Evolutionary conservation across 2,329 filamentous ascomycete species (phyloP), one percentile per base, ranked within the genome.

Genomic region (Paecilomyces sp.): DNA sequence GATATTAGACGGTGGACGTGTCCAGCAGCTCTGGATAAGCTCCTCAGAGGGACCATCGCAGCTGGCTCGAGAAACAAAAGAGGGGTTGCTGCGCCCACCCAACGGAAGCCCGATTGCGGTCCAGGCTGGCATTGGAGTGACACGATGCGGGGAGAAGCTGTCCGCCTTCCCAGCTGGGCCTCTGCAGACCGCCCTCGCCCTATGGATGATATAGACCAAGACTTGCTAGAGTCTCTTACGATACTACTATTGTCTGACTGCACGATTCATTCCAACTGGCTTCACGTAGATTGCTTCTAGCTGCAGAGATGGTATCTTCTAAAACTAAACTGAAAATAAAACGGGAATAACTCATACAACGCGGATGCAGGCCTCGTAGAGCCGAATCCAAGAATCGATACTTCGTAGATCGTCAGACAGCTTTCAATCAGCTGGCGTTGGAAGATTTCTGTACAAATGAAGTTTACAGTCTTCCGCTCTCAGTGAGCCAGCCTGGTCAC

Each of bases 401-500:
- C 9, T 22, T 47, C 41, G 41, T 47, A 47, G 41, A 47, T 47
- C 41, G 18, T 47, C 41, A 47, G n/a, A 47, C n/a, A 47, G n/a
- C 18, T 18, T n/a, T 18, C 41, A 18, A 4, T 6, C 18, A 18
- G 18, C 41, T 47, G 41, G 41, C 18, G 18, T 47, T 15, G 18
- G n/a, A 18, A 9, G 15, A n/a, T 47, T 47, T 47, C 31, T 47
- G 41, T 15, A n/a, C 36, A 41, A 41, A 41, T 28, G n/a, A n/a
- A 15, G n/a, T 1, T 41, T 5, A 15, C 36, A 41, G 13, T n/a
- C 6, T 41, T 41, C n/a, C 12, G 9, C 8, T 33, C 41, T 47
- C 41, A 47, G n/a, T 47, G 13, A 18, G 25, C 12, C 13, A 36
- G 22, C 51, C 41, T 50, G 18, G 53, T 72, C 64, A 85, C 61